phyloP scores from a whole-genome alignment of 2,329 filamentous ascomycete genomes.

The Torrubiellomyces zombiae region DNA sequence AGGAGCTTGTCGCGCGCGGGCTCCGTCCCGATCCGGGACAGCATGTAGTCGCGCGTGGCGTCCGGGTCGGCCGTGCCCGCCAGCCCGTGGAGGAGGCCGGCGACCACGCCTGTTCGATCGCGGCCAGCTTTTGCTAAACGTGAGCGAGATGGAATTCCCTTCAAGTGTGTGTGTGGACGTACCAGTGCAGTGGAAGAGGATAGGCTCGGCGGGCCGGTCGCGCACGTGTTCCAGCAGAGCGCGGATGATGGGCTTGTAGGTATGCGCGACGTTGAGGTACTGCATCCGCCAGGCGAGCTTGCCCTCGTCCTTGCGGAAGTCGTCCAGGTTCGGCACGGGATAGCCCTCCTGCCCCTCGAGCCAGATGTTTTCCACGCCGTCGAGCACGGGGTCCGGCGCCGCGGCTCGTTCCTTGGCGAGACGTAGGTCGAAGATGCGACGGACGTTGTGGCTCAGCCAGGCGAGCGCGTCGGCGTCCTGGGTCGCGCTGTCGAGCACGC shows the following conservation, averaged over 20 bases:
- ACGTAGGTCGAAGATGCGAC: slow-evolving; percentile 34
- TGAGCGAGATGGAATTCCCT: neutral
- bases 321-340: slow-evolving; percentile 17
- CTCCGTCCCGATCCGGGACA: slow-evolving; percentile 37
- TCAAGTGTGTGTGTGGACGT: slow-evolving; percentile 7
- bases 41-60: slow-evolving; percentile 31
- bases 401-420: slow-evolving; percentile 23
- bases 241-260: slow-evolving; percentile 24
- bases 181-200: slow-evolving; percentile 40
- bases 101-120: slow-evolving; percentile 35
- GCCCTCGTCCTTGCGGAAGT: slow-evolving; percentile 28
- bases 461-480: slow-evolving; percentile 15
- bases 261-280: slow-evolving; percentile 28
- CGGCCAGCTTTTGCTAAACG: slow-evolving; percentile 26
- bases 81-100: slow-evolving; percentile 32
- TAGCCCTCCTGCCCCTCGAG: slow-evolving; percentile 17
- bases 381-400: slow-evolving; percentile 26
- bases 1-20: slow-evolving; percentile 30
- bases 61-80: slow-evolving; percentile 26
- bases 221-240: slow-evolving; percentile 30
- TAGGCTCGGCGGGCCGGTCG: slow-evolving; percentile 25
- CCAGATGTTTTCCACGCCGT: slow-evolving; percentile 30
- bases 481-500: slow-evolving; percentile 19
- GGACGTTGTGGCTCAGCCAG: slow-evolving; percentile 20
- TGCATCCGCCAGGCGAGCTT: slow-evolving; percentile 25